phyloP scores from a whole-genome alignment of 306 rosid genomes.

The Castanospermum australe region DNA sequence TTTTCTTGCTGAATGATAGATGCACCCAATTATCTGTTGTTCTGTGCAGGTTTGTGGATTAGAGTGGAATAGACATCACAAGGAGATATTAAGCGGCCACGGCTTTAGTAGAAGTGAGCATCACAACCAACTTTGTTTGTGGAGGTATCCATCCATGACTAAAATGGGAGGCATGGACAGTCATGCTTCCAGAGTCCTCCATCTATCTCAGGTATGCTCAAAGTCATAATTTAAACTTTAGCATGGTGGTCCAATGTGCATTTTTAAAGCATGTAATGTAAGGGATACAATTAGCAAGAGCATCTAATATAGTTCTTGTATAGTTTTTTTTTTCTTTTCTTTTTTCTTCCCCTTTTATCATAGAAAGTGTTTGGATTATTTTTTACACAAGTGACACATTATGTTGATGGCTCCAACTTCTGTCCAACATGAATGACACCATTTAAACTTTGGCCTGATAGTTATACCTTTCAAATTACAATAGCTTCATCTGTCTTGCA shows the following conservation, averaged over 20 bases:
- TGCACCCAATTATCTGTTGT: constrained; percentile 1
- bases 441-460: background rate
- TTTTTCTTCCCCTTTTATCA: too few species aligned
- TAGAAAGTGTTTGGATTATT: background rate
- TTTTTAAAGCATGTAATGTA: background rate
- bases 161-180: constrained; percentile 55
- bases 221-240: background rate
- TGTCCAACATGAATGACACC: background rate
- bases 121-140: constrained; percentile 60
- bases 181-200: constrained; percentile 61
- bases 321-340: too few species aligned
- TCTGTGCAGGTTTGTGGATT: constrained; percentile 68
- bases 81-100: constrained; percentile 77
- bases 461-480: background rate
- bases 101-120: constrained; percentile 48
- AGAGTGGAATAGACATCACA: constrained; percentile 81
- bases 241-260: background rate
- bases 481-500: constrained; percentile 31
- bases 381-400: background rate
- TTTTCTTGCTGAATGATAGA: background rate
- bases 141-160: constrained; percentile 78
- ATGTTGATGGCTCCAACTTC: constrained; percentile 1
- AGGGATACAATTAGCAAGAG: background rate
- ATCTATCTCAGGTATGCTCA: constrained; percentile 59
- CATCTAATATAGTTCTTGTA: background rate